Conservation (phyloP, 257 asterid genomes). For the Coffea eugenioides region DNA sequence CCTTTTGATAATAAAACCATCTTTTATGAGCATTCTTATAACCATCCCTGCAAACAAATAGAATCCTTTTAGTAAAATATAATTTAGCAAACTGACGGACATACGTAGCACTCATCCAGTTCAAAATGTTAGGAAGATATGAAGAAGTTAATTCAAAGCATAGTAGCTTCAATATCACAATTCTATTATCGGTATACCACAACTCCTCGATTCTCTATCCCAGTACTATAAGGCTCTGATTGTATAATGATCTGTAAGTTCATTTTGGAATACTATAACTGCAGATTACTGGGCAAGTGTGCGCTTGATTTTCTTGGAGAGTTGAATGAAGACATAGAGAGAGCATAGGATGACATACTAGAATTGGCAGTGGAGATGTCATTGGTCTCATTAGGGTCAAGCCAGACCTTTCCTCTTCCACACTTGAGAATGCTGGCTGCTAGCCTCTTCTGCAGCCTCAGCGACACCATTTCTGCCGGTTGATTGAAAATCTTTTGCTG, state of each 20-base stretch:
- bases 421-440: slow-evolving; percentile 77
- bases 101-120: neutral
- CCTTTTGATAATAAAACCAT: slow-evolving; percentile 76
- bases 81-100: neutral
- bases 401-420: slow-evolving; percentile 83
- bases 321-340: neutral
- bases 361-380: slow-evolving; percentile 83
- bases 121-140: neutral
- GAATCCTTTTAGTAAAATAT: neutral
- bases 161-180: neutral
- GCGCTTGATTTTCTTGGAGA: neutral
- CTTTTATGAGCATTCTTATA: slow-evolving; percentile 71
- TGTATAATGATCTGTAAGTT: neutral
- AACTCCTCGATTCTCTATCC: neutral
- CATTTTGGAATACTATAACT: neutral
- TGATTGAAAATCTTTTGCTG: neutral
- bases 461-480: slow-evolving; percentile 43
- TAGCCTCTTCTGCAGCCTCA: slow-evolving; percentile 80
- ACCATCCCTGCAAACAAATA: slow-evolving; percentile 48
- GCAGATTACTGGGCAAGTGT: neutral
- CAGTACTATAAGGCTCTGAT: neutral
- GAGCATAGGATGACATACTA: slow-evolving; percentile 36
- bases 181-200: neutral
- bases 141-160: neutral
- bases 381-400: slow-evolving; percentile 64